These are phyloP conservation scores for Penicillium lividum DNA, from an alignment of 495 filamentous ascomycete genomes.

Conservation along the genomic window DNA sequence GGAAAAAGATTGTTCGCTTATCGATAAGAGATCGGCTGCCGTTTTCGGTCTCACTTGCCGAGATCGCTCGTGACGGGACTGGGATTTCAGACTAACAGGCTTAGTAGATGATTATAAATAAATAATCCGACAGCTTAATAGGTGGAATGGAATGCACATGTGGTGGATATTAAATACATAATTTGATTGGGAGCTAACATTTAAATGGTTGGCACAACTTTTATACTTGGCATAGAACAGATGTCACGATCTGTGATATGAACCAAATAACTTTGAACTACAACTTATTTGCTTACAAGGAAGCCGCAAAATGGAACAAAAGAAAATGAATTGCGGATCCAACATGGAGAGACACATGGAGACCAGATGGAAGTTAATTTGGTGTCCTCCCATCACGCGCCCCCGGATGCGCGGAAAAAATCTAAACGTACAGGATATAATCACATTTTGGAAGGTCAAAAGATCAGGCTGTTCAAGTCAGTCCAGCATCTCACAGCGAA, in stretches of 20 bases:
- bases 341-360: slow-evolving; percentile 33
- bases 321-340: slow-evolving; percentile 35
- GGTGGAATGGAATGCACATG: background rate
- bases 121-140: background rate
- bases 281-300: background rate
- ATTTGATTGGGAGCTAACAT: background rate
- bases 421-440: slow-evolving; percentile 56
- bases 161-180: too few relatives aligned
- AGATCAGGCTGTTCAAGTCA: slow-evolving; percentile 6
- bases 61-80: slow-evolving; percentile 1
- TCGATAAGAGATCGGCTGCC: slow-evolving; percentile 45
- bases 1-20: slow-evolving; percentile 47
- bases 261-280: background rate
- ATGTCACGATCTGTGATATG: background rate
- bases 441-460: slow-evolving; percentile 42
- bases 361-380: slow-evolving; percentile 32
- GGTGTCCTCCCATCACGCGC: slow-evolving; percentile 35
- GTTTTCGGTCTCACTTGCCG: slow-evolving; percentile 34
- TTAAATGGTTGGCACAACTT: background rate
- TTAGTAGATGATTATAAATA: slow-evolving; percentile 2
- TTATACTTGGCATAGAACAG: background rate
- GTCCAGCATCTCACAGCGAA: slow-evolving; percentile 2
- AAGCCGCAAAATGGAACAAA: slow-evolving; percentile 23
- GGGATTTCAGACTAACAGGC: background rate
- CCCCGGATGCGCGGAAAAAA: slow-evolving; percentile 43